Base-by-base conservation (phyloP, 2,329 filamentous ascomycete genomes). In the Gnomoniopsis sp. region DNA sequence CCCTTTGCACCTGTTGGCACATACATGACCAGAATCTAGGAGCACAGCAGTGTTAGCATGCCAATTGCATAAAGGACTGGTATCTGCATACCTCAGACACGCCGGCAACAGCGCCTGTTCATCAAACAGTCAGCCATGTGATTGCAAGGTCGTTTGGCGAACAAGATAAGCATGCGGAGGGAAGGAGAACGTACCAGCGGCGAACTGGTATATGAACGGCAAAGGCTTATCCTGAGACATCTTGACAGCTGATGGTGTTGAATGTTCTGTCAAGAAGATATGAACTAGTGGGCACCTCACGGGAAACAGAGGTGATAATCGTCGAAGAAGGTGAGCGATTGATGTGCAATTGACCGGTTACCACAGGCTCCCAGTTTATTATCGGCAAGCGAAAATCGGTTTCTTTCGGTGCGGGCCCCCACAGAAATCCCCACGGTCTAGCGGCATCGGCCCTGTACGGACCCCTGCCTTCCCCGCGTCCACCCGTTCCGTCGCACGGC, bases 171-270 rank as follows among this genome's bases (percentile, higher is more conserved):
- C 62, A 54, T 62, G 34, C 64, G 66, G 15, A 19, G 41, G 17
- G 41, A 44, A 21, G 15, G 19, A 19, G n/a, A 17, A 79, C 85
- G 71, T 72, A 87, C 93, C 93, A 71, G 93, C 93, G 74, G 88
- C 89, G 81, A 98, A 96, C 80, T 96, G 93, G 86, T 97, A 97
- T 68, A 86, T 76, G 77, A 97, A 97, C 60, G 91, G 91, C 67
- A 97, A 86, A 60, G 93, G 91, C 78, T 91, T 89, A 54, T 84
- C 77, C 65, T 79, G 71, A 64, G 86, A 80, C 87, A 89, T 89
- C 68, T 69, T 80, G 78, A 71, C 69, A 65, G 63, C 41, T 48
- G 48, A 26, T 53, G 14, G 8, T 22, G 22, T 12, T 3, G n/a
- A 3, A 23, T 22, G 15, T 23, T 52, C 50, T 46, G 48, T 49